These are phyloP conservation scores for Leptodermis oblonga DNA, from an alignment of 257 asterid genomes.

Conservation along the genomic window DNA sequence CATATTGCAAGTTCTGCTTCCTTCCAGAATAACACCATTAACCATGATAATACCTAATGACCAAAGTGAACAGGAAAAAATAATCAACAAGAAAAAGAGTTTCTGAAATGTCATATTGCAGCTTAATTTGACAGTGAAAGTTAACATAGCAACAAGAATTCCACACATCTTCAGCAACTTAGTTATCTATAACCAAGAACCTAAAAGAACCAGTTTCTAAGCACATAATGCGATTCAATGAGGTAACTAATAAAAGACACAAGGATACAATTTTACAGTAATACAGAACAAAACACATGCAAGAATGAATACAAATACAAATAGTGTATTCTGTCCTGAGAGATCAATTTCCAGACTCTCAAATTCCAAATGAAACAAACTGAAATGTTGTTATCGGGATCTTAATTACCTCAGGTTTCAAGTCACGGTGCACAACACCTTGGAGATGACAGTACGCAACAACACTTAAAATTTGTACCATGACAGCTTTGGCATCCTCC, in stretches of 20 bases:
- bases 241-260: neutral
- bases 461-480: constrained; percentile 59
- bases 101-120: too few species aligned
- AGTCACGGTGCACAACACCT: constrained; percentile 77
- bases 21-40: neutral
- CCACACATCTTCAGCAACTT: neutral
- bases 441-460: constrained; percentile 85
- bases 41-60: neutral
- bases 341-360: neutral
- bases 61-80: neutral
- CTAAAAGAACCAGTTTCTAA: neutral
- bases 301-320: neutral
- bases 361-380: neutral
- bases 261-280: neutral
- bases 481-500: constrained; percentile 59
- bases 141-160: neutral
- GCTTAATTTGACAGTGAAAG: neutral
- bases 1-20: neutral
- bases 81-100: neutral
- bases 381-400: neutral
- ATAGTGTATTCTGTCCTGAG: neutral
- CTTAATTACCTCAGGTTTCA: constrained; percentile 59
- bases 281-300: neutral
- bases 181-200: neutral
- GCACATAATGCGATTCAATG: neutral